These are phyloP conservation scores for Ogataea henricii DNA, from an alignment of 805 yeast genomes.

Conservation along the genomic window DNA sequence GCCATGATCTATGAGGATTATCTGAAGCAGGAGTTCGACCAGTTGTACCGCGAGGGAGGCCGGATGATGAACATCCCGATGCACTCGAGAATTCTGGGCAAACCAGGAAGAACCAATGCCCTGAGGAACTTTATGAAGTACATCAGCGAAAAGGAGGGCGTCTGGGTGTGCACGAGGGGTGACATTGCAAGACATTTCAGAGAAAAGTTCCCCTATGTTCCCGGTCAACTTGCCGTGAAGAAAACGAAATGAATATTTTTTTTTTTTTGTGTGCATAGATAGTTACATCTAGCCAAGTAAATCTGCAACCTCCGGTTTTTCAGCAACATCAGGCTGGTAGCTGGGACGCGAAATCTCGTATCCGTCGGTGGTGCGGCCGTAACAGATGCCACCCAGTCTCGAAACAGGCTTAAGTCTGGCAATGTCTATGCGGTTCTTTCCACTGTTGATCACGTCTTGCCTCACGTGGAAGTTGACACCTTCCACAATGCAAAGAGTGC, in stretches of 20 bases:
- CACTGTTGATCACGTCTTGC: slow-evolving; percentile 50
- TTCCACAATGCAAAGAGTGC: slow-evolving; percentile 47
- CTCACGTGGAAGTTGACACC: slow-evolving; percentile 57
- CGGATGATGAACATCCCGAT: slow-evolving; percentile 41
- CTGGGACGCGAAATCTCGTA: slow-evolving; percentile 48
- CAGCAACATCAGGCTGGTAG: slow-evolving; percentile 26
- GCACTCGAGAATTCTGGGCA: slow-evolving; percentile 39
- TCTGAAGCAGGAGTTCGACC: slow-evolving; percentile 39
- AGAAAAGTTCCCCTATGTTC: slow-evolving; percentile 24
- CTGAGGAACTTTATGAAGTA: slow-evolving; percentile 39
- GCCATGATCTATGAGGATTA: slow-evolving; percentile 31
- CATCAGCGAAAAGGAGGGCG: slow-evolving; percentile 35
- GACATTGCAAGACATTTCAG: slow-evolving; percentile 36
- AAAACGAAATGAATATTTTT: no score
- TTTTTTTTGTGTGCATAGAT: no score
- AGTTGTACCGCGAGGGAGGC: slow-evolving; percentile 38
- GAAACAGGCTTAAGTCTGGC: slow-evolving; percentile 52
- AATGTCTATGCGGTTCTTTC: slow-evolving; percentile 42
- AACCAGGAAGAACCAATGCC: slow-evolving; percentile 39
- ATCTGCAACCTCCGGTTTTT: slow-evolving; percentile 5
- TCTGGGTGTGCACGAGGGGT: slow-evolving; percentile 39
- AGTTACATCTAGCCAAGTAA: background rate
- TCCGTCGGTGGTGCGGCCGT: slow-evolving; percentile 45
- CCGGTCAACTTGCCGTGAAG: slow-evolving; percentile 15
- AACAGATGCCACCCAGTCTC: slow-evolving; percentile 53